phyloP scores from a whole-genome alignment of 345 rosid species.

The Dimocarpus longan region DNA sequence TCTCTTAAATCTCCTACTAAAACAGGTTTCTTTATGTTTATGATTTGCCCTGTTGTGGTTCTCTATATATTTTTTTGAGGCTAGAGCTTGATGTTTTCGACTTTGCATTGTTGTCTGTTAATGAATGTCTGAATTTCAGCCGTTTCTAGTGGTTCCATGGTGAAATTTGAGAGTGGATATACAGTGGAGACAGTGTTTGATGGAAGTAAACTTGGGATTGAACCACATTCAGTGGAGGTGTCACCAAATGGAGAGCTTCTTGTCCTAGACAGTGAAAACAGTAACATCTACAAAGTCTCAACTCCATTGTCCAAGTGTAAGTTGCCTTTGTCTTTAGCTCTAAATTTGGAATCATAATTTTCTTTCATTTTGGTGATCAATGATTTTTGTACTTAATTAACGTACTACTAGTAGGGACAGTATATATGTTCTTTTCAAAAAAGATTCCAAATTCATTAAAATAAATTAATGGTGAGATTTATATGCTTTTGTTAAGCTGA shows the following conservation, averaged over 20 bases:
- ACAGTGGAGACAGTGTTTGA: constrained; percentile 96
- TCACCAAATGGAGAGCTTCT: constrained; percentile 82
- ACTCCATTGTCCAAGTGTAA: constrained; percentile 81
- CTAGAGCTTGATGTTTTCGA: neutral
- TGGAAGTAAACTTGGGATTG: constrained; percentile 92
- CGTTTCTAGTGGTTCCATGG: constrained; percentile 79
- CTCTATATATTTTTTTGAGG: neutral
- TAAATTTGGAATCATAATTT: constrained; percentile 1
- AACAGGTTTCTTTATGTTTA: constrained; percentile 46
- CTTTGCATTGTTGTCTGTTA: constrained; percentile 7
- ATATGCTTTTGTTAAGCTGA: constrained; percentile 43
- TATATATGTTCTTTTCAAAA: neutral
- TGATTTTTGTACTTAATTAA: too few relatives aligned
- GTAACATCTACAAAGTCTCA: constrained; percentile 83
- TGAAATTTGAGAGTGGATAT: constrained; percentile 94
- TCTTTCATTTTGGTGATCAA: neutral
- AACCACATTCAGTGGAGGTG: constrained; percentile 72
- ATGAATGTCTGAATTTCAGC: constrained; percentile 45
- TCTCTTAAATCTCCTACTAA: constrained; percentile 73
- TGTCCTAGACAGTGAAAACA: constrained; percentile 82
- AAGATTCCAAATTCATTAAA: constrained; percentile 21
- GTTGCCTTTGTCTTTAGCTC: constrained; percentile 30
- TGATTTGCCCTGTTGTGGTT: constrained; percentile 9
- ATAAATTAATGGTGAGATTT: constrained; percentile 10
- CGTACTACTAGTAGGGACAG: constrained; percentile 23